Percentiles rank a stretch among this genome's conserved stretches.
phyloP scores from a whole-genome alignment of 2,329 filamentous ascomycete species.

The Pyrenophora teres region DNA sequence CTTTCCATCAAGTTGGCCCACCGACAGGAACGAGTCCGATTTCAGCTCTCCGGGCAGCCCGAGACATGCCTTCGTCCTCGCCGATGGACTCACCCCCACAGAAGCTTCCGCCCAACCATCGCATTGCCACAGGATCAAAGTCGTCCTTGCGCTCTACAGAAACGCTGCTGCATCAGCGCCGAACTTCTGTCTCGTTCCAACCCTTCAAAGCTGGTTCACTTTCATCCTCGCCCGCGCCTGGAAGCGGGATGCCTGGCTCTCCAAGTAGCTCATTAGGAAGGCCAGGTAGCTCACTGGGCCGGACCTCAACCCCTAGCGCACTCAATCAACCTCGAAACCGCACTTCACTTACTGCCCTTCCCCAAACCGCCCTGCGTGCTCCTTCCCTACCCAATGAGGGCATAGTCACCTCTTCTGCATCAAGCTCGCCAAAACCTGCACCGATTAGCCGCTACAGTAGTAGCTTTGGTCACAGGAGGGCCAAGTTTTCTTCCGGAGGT shows the following conservation, averaged over 20 bases:
- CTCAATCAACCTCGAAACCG: slow-evolving; percentile 65
- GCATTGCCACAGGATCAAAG: slow-evolving; percentile 54
- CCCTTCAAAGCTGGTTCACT: slow-evolving; percentile 96
- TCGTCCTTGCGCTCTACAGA: slow-evolving; percentile 59
- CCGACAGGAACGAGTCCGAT: slow-evolving; percentile 82
- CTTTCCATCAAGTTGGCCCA: slow-evolving; percentile 79
- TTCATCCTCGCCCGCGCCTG: slow-evolving; percentile 78
- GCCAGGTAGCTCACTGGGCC: slow-evolving; percentile 30
- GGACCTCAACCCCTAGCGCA: slow-evolving; percentile 29
- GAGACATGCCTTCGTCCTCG: slow-evolving; percentile 58
- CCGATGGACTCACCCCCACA: slow-evolving; percentile 58
- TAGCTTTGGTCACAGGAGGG: slow-evolving; percentile 86
- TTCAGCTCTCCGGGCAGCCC: slow-evolving; percentile 76
- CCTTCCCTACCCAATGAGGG: slow-evolving; percentile 66
- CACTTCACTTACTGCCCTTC: slow-evolving; percentile 74
- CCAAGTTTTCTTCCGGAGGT: slow-evolving; percentile 75
- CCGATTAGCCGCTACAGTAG: slow-evolving; percentile 87
- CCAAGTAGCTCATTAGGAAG: slow-evolving; percentile 56
- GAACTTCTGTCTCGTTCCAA: slow-evolving; percentile 87
- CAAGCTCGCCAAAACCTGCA: slow-evolving; percentile 77
- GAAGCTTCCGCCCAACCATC: slow-evolving; percentile 53
- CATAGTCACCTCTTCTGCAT: slow-evolving; percentile 66
- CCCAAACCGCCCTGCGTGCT: slow-evolving; percentile 73
- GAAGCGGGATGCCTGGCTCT: slow-evolving; percentile 57
- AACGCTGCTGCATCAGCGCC: slow-evolving; percentile 60